These are phyloP conservation scores for Vigna trinervia DNA, from an alignment of 306 rosid species.

Conservation along the genomic window DNA sequence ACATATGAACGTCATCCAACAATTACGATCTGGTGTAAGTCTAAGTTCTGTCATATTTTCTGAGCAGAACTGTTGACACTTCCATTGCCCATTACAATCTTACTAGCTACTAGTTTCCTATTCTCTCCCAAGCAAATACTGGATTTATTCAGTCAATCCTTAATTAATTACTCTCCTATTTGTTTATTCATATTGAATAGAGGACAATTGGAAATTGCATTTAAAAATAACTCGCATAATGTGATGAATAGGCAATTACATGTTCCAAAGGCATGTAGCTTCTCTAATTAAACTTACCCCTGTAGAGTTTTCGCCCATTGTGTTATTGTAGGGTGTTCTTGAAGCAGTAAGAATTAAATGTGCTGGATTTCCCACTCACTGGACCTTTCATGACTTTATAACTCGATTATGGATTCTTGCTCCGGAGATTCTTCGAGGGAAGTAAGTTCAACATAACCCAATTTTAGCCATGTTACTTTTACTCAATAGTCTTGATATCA, in stretches of 20 bases:
- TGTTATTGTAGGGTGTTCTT: slow-evolving; percentile 82
- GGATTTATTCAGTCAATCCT: slow-evolving; percentile 27
- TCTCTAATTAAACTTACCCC: slow-evolving; percentile 36
- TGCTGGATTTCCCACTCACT: slow-evolving; percentile 91
- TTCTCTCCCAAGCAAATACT: slow-evolving; percentile 13
- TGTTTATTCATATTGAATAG: slow-evolving; percentile 30
- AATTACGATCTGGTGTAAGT: slow-evolving; percentile 90
- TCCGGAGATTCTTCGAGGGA: slow-evolving; percentile 73
- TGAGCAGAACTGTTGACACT: slow-evolving; percentile 27
- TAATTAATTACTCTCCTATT: not conserved
- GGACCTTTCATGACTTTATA: slow-evolving; percentile 73
- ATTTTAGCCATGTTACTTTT: slow-evolving; percentile 18
- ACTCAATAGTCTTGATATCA: slow-evolving; percentile 33
- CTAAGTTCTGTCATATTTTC: slow-evolving; percentile 35
- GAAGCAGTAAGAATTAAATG: slow-evolving; percentile 96
- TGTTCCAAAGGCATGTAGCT: not conserved
- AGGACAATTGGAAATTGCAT: slow-evolving; percentile 27
- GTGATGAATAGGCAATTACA: slow-evolving; percentile 37
- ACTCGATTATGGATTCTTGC: slow-evolving; percentile 71
- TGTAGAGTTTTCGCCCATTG: slow-evolving; percentile 47
- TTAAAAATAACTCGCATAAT: slow-evolving; percentile 15
- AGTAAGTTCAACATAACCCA: slow-evolving; percentile 61
- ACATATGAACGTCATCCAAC: slow-evolving; percentile 74
- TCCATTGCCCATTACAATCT: slow-evolving; percentile 27
- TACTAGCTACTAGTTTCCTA: slow-evolving; percentile 25